Conservation (phyloP, 163 green algal genomes). For the Chlorella variabilis region DNA sequence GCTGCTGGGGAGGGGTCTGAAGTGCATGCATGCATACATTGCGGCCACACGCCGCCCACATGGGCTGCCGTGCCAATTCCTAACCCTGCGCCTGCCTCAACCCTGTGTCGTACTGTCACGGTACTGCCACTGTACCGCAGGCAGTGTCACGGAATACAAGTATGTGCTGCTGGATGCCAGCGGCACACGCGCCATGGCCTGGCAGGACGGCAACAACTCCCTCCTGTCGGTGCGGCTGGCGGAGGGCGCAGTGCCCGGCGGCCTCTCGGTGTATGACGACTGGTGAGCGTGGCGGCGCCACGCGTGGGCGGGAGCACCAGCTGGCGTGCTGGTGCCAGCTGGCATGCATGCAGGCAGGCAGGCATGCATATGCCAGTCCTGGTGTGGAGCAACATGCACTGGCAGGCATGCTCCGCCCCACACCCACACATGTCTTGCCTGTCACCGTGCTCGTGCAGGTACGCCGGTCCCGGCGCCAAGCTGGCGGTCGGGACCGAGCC, state of each 20-base stretch:
- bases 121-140: background rate
- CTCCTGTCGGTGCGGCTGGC: constrained; percentile 57
- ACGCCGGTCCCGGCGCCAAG: constrained; percentile 32
- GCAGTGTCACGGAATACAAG: constrained; percentile 66
- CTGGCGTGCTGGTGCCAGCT: too few species aligned
- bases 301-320: too few species aligned
- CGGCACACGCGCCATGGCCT: constrained; percentile 44
- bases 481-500: constrained; percentile 27
- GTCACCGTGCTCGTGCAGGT: constrained; percentile 5
- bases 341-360: too few species aligned
- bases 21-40: too few species aligned
- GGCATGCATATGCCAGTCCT: too few species aligned
- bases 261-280: constrained; percentile 62
- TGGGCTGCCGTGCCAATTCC: background rate
- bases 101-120: too few species aligned
- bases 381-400: too few species aligned
- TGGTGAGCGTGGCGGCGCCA: constrained; percentile 39
- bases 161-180: constrained; percentile 61
- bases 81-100: too few species aligned
- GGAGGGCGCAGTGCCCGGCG: constrained; percentile 29
- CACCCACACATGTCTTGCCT: too few species aligned
- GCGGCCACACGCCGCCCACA: too few species aligned
- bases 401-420: too few species aligned
- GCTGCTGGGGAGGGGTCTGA: too few species aligned
- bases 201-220: constrained; percentile 68